These are phyloP conservation scores for Plasmodium relictum DNA, from an alignment of 169 alveolate genomes.

Conservation along the genomic window DNA sequence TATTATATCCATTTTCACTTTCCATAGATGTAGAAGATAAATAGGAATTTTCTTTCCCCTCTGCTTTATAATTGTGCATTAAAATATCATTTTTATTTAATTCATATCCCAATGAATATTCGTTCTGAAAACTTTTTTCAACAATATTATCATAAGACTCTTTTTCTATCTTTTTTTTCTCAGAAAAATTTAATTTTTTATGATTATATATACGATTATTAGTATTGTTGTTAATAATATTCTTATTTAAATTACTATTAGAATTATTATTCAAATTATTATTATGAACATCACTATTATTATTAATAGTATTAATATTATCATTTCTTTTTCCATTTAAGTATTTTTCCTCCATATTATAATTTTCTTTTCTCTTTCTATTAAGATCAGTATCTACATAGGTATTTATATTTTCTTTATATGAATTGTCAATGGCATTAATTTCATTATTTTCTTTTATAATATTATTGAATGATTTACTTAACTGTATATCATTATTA, in stretches of 20 bases:
- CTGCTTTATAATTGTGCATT: constrained; percentile 12
- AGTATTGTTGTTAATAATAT: neutral
- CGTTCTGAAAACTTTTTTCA: constrained; percentile 19
- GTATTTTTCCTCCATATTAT: neutral
- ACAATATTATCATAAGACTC: neutral
- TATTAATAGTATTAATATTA: neutral
- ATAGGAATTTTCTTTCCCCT: constrained; percentile 22
- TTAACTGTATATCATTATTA: neutral
- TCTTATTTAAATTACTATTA: neutral
- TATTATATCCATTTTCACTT: constrained; percentile 16
- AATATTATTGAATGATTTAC: neutral
- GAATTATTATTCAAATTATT: neutral
- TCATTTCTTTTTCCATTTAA: neutral
- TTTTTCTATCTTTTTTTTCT: neutral
- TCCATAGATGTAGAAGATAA: constrained; percentile 12
- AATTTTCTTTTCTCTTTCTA: neutral
- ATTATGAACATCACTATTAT: neutral
- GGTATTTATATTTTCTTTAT: too few relatives aligned
- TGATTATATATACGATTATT: constrained; percentile 12
- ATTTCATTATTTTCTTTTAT: neutral
- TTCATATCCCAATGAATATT: neutral
- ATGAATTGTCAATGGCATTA: too few relatives aligned
- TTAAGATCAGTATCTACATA: neutral
- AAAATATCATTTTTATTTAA: constrained; percentile 4
- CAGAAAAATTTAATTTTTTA: constrained; percentile 22